Conservation (phyloP, 2,329 filamentous ascomycete genomes). For the Albifimbria verrucaria region DNA sequence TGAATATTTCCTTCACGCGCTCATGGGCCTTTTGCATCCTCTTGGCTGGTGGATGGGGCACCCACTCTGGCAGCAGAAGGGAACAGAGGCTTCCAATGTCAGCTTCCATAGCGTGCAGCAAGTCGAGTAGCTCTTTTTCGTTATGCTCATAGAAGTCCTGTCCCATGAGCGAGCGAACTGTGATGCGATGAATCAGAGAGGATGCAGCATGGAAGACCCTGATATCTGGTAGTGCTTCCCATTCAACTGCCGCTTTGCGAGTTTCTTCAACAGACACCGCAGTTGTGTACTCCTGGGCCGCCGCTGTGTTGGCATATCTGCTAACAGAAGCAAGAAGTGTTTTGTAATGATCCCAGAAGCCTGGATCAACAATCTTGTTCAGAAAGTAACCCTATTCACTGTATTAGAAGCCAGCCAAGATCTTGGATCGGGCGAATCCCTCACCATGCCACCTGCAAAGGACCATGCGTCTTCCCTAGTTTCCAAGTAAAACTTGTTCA, state of each 20-base stretch:
- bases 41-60: slow-evolving; percentile 10
- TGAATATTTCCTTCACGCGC: slow-evolving; percentile 13
- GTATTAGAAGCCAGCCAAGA: not conserved
- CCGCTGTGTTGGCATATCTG: slow-evolving; percentile 8
- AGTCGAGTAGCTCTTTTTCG: slow-evolving; percentile 9
- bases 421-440: not conserved
- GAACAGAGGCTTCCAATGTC: slow-evolving; percentile 8
- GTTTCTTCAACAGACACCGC: slow-evolving; percentile 12
- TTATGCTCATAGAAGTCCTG: slow-evolving; percentile 14
- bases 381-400: slow-evolving; percentile 9
- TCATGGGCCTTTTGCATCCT: slow-evolving; percentile 8
- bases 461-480: slow-evolving; percentile 12
- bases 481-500: slow-evolving; percentile 10
- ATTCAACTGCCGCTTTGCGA: slow-evolving; percentile 9
- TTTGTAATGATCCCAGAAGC: slow-evolving; percentile 10
- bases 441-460: slow-evolving; percentile 11
- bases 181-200: slow-evolving; percentile 10
- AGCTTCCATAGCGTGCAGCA: slow-evolving; percentile 11
- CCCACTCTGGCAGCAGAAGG: slow-evolving; percentile 11
- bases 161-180: slow-evolving; percentile 12
- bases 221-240: slow-evolving; percentile 5
- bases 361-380: slow-evolving; percentile 12
- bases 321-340: slow-evolving; percentile 7
- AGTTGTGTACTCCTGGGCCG: slow-evolving; percentile 6
- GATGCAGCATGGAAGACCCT: slow-evolving; percentile 11